A percentile compares a stretch with the other conserved stretches of the same genome.
These are phyloP conservation scores for Pyrrhoderma noxium DNA, from an alignment of 1,284 basidiomycete species.

Conservation along the genomic window DNA sequence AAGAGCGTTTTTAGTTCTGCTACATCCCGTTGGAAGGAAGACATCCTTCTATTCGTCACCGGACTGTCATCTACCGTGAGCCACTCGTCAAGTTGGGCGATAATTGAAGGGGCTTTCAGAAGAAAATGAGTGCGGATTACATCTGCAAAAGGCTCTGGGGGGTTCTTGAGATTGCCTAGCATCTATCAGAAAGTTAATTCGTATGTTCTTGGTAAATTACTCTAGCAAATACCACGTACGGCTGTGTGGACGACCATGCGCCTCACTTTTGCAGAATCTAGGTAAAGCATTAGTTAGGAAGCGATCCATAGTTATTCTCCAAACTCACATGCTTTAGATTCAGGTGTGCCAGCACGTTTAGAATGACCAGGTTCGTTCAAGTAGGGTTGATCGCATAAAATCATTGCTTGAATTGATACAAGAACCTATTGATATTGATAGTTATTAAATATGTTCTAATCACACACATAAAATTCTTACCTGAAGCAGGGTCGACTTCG, in stretches of 20 bases:
- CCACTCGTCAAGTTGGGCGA: constrained; percentile 75
- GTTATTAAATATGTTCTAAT: neutral
- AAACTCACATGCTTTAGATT: constrained; percentile 61
- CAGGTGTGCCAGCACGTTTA: constrained; percentile 56
- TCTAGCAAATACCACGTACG: constrained; percentile 36
- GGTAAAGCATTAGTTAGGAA: too few species aligned
- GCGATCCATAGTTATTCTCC: neutral
- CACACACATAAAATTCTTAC: constrained; percentile 29
- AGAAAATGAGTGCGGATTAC: constrained; percentile 85
- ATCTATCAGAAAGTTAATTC: constrained; percentile 41
- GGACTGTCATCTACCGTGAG: constrained; percentile 66
- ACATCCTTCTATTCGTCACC: constrained; percentile 43
- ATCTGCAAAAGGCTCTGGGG: constrained; percentile 76
- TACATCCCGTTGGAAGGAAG: constrained; percentile 58
- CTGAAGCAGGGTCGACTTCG: constrained; percentile 78
- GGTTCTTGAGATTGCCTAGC: constrained; percentile 75
- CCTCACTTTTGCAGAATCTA: constrained; percentile 83
- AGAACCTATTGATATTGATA: constrained; percentile 48
- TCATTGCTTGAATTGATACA: constrained; percentile 93
- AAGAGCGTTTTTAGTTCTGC: constrained; percentile 58
- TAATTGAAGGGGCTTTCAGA: constrained; percentile 69
- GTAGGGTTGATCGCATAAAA: constrained; percentile 84
- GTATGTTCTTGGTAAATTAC: neutral
- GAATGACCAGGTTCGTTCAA: constrained; percentile 89
- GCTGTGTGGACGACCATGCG: constrained; percentile 85